Percentiles rank a stretch among this genome's conserved stretches.
phyloP scores from a whole-genome alignment of 139 green algal genomes.

The Tetradesmus obliquus region DNA sequence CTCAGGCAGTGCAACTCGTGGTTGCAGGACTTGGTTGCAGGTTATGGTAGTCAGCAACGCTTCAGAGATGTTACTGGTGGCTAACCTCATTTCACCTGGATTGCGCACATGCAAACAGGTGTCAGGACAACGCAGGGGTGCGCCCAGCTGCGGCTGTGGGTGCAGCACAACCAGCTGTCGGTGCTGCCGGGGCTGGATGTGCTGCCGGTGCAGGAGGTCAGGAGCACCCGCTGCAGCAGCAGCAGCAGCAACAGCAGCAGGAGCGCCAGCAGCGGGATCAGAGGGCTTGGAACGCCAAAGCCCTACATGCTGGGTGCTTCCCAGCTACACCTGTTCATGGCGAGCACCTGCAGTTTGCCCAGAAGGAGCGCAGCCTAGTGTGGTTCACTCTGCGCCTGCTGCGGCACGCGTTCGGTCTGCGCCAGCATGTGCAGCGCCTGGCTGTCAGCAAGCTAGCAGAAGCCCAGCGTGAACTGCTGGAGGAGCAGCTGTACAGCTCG shows the following conservation, averaged over 20 bases:
- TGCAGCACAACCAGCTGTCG: too few species aligned
- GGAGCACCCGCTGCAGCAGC: too few species aligned
- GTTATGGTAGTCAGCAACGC: too few species aligned
- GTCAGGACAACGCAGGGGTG: too few species aligned
- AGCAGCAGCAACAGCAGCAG: neutral
- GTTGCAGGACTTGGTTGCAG: too few species aligned
- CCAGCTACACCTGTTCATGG: neutral
- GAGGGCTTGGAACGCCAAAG: neutral
- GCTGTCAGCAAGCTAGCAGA: neutral
- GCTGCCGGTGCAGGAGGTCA: neutral
- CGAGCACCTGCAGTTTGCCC: neutral
- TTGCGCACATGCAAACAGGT: too few species aligned
- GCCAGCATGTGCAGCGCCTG: neutral
- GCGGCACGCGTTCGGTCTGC: neutral
- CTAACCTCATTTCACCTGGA: too few species aligned
- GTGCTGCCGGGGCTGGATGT: too few species aligned
- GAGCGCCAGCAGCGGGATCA: neutral
- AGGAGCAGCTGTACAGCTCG: neutral
- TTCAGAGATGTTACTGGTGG: too few species aligned
- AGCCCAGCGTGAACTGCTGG: neutral
- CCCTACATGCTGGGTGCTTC: neutral
- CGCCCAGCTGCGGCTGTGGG: too few species aligned
- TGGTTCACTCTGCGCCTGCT: slow-evolving; percentile 16
- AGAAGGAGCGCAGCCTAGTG: neutral
- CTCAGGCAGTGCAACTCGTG: too few species aligned